Conservation (phyloP, 2,329 filamentous ascomycete genomes). For the Beauveria australis region DNA sequence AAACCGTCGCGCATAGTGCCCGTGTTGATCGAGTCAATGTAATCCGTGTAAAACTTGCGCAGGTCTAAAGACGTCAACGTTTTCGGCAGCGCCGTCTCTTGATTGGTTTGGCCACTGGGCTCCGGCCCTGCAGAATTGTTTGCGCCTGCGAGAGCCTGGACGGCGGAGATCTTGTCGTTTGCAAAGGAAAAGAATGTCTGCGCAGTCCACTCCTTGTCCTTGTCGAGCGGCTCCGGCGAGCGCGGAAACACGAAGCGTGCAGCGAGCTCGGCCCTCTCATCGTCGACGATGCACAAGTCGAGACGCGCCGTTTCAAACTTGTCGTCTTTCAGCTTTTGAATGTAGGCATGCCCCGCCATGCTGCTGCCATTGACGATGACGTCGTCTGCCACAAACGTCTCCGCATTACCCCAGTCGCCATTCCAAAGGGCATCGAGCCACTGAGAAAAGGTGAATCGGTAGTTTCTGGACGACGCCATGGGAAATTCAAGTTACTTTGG, state of each 20-base stretch:
- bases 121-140: neutral
- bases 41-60: slow-evolving; percentile 19
- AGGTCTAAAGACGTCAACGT: neutral
- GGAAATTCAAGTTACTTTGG: neutral
- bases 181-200: neutral
- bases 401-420: neutral
- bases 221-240: neutral
- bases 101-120: neutral
- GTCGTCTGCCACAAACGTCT: neutral
- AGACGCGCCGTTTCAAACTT: neutral
- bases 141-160: neutral
- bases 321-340: neutral
- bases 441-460: neutral
- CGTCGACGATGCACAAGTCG: neutral
- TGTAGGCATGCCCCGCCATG: neutral
- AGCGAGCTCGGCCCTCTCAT: neutral
- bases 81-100: neutral
- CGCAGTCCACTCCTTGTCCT: neutral
- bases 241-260: neutral
- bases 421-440: neutral
- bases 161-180: neutral
- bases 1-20: slow-evolving; percentile 20
- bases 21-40: slow-evolving; percentile 25
- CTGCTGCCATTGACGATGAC: slow-evolving; percentile 1
- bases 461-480: neutral